Percentiles rank a stretch among this genome's conserved stretches.
Evolutionary conservation across 176 grass and related monocot species (phyloP).

Genomic region (Oryza coarctata): DNA sequence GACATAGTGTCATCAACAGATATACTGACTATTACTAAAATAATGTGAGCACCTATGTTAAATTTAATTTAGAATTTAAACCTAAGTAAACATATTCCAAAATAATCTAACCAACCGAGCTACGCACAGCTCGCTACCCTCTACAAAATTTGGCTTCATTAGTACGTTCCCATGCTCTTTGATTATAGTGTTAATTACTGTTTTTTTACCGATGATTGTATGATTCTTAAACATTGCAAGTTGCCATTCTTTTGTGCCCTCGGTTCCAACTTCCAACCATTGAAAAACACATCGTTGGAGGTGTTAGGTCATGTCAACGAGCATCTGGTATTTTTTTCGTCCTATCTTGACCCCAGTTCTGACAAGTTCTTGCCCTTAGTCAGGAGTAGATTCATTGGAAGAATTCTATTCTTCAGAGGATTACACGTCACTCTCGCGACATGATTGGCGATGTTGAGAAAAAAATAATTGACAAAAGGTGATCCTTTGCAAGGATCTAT

Average conservation of each 20-base stretch:
- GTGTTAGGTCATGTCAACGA: constrained; percentile 38
- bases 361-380: constrained; percentile 19
- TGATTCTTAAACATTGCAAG: background rate
- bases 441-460: constrained; percentile 24
- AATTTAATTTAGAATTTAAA: too few relatives aligned
- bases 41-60: too few relatives aligned
- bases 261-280: constrained; percentile 17
- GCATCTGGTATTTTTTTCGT: background rate
- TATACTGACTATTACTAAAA: too few relatives aligned
- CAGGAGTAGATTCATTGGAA: constrained; percentile 16
- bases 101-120: too few relatives aligned
- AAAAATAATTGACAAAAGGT: constrained; percentile 9
- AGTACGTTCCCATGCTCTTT: background rate
- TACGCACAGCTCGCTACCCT: too few relatives aligned
- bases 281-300: constrained; percentile 19
- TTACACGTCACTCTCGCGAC: constrained; percentile 34
- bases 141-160: constrained; percentile 2
- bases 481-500: background rate
- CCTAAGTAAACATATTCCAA: too few relatives aligned
- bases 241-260: background rate
- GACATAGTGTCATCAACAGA: too few relatives aligned
- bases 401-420: constrained; percentile 14
- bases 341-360: constrained; percentile 13
- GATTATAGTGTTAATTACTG: background rate
- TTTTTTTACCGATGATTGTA: background rate